Evolutionary conservation across 345 rosid genomes (phyloP), one percentile per base, ranked within the genome.

Genomic region (Arabis alpina): DNA sequence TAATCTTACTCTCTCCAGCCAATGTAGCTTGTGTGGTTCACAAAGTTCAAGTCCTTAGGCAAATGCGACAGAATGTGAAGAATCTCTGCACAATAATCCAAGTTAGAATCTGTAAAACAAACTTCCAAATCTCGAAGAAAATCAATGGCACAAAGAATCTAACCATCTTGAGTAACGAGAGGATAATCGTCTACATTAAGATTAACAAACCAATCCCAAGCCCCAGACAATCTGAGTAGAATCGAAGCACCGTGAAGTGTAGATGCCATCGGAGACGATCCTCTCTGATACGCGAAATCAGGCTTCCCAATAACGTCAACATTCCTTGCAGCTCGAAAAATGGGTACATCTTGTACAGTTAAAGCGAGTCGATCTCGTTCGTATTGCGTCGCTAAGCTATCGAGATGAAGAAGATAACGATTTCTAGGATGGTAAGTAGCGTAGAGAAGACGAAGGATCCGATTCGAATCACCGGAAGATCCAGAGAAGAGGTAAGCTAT

Each of bases 1-100:
- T 8, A 32, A 44, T 50, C 90, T 53, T 91, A 94, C 98, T 94
- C 98, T 89, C 80, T 88, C 98, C 99, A 82, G 70, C 96, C 99
- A 82, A 91, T 82, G 85, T 94, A 87, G 83, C 90, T 84, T 0
- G 85, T 72, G 70, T 91, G 97, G 50, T 89, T 94, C 75, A 89
- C 81, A 71, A 94, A 89, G 77, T 91, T 94, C 79, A 89, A 79
- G 53, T 85, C 87, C 69, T 77, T 89, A 7, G 96, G 96, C 79
- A 91, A 79, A 80, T 86, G 85, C 1, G 99, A 94, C 64, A 91
- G 76, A 48, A 91, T 88, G 59, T 94, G 96, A 79, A 94, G 99
- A 79, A 94, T 84, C 85, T 94, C 98, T 91, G 91, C 86, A 84
- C 60, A 69, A 44, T 56, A 69, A 44, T 56, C 68, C 64, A 68